A percentile compares a stretch with the other conserved stretches of the same genome.
phyloP scores from a whole-genome alignment of 208 protist genomes.

The Trypanosomatidae sp. region DNA sequence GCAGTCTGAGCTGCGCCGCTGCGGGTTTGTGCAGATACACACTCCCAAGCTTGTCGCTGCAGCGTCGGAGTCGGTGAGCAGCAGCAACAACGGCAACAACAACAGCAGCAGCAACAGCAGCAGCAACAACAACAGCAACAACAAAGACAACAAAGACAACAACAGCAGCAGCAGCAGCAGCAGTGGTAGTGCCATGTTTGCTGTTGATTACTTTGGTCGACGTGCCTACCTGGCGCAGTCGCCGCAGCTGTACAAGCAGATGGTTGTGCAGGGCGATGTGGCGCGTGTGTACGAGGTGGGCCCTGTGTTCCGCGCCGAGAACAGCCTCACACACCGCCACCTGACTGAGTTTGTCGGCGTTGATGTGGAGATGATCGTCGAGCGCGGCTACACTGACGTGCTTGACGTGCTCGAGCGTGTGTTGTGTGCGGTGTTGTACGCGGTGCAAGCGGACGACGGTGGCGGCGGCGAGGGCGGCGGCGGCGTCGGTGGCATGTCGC shows the following conservation, averaged over 20 bases:
- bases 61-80: conserved; percentile 77
- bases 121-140: background rate
- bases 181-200: conserved; percentile 61
- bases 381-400: conserved; percentile 94
- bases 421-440: conserved; percentile 90
- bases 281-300: conserved; percentile 92
- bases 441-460: conserved; percentile 18
- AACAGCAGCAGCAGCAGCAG: background rate
- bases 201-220: conserved; percentile 60
- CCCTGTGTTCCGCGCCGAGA: conserved; percentile 97
- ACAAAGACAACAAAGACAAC: background rate
- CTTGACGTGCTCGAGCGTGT: conserved; percentile 90
- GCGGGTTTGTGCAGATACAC: conserved; percentile 97
- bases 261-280: conserved; percentile 93
- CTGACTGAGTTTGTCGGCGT: conserved; percentile 98
- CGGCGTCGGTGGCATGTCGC: conserved; percentile 8
- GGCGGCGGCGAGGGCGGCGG: conserved; percentile 3
- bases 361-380: conserved; percentile 98
- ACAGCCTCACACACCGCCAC: conserved; percentile 97
- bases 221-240: conserved; percentile 95
- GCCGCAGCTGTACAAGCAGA: conserved; percentile 99
- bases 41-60: conserved; percentile 97
- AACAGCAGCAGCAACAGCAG: background rate
- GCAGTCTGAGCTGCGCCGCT: conserved; percentile 58
- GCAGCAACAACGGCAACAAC: background rate